Percentiles rank a stretch among this genome's conserved stretches.
These are phyloP conservation scores for Picea sitchensis DNA, from an alignment of 75 land plant genomes.

Conservation along the genomic window DNA sequence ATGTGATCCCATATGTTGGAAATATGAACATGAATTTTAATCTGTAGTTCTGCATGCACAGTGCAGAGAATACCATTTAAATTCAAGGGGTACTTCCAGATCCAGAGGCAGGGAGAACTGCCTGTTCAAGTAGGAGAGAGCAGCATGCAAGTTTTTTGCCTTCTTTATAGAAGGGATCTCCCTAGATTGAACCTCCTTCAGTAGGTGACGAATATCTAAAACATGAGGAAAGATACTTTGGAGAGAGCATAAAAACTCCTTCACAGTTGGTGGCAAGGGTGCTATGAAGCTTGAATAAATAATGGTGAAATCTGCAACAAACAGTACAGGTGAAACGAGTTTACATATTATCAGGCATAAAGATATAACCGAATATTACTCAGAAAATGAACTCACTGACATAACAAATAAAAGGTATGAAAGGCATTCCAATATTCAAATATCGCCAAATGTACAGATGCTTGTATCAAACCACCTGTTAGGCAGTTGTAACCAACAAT, in stretches of 20 bases:
- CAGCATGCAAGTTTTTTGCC: slow-evolving; percentile 27
- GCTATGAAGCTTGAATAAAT: slow-evolving; percentile 69
- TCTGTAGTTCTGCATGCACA: not conserved
- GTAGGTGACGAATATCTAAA: slow-evolving; percentile 59
- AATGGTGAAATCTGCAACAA: slow-evolving; percentile 56
- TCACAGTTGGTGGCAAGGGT: slow-evolving; percentile 55
- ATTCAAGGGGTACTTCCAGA: slow-evolving; percentile 39
- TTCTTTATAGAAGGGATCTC: slow-evolving; percentile 32
- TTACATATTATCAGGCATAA: not conserved
- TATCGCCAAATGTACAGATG: not conserved
- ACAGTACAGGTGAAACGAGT: not conserved
- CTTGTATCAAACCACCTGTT: slow-evolving; percentile 39
- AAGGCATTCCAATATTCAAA: not conserved
- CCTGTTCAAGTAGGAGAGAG: slow-evolving; percentile 30
- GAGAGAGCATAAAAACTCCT: slow-evolving; percentile 52
- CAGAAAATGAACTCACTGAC: not conserved
- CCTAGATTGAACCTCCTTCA: slow-evolving; percentile 40
- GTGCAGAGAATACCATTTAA: slow-evolving; percentile 15
- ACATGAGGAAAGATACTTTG: slow-evolving; percentile 44
- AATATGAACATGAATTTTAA: not conserved
- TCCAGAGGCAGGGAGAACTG: slow-evolving; percentile 45
- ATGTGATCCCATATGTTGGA: not conserved
- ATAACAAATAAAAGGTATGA: not conserved
- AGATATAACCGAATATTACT: not conserved
- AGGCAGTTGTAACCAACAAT: slow-evolving; percentile 70